A percentile compares a stretch with the other conserved stretches of the same genome.
Evolutionary conservation across 768 basidiomycete species (phyloP).

Genomic region (Suillus occidentalis): DNA sequence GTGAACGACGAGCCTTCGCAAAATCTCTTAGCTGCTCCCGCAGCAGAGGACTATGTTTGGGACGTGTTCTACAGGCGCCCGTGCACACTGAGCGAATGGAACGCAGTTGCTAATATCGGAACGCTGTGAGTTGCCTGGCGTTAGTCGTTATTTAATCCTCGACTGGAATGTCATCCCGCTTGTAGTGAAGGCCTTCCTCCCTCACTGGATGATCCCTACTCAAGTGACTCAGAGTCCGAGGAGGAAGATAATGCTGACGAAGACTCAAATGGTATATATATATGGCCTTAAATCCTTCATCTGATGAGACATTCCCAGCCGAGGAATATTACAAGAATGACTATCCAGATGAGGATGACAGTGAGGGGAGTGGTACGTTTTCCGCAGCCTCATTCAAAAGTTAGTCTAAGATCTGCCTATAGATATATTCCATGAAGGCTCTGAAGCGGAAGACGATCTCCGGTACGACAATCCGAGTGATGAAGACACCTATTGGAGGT

Average conservation of each 20-base stretch:
- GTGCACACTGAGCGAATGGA: constrained; percentile 58
- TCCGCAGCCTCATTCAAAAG: background rate
- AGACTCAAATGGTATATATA: constrained; percentile 71
- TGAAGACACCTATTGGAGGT: constrained; percentile 37
- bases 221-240: constrained; percentile 64
- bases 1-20: constrained; percentile 28
- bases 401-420: constrained; percentile 9
- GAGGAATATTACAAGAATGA: constrained; percentile 87
- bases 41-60: constrained; percentile 70
- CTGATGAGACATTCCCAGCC: constrained; percentile 39
- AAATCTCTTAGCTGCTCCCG: constrained; percentile 5
- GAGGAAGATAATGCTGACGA: constrained; percentile 78
- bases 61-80: constrained; percentile 81
- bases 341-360: constrained; percentile 69
- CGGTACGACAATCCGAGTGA: constrained; percentile 28
- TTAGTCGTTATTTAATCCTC: background rate
- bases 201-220: constrained; percentile 52
- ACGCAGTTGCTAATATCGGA: constrained; percentile 53
- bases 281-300: background rate
- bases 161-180: constrained; percentile 3
- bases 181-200: constrained; percentile 65
- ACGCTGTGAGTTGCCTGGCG: constrained; percentile 51
- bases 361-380: constrained; percentile 39
- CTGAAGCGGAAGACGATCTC: constrained; percentile 46
- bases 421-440: constrained; percentile 62